Conservation (phyloP, 2,329 filamentous ascomycete genomes). For the Penicillium hesseltinei region DNA sequence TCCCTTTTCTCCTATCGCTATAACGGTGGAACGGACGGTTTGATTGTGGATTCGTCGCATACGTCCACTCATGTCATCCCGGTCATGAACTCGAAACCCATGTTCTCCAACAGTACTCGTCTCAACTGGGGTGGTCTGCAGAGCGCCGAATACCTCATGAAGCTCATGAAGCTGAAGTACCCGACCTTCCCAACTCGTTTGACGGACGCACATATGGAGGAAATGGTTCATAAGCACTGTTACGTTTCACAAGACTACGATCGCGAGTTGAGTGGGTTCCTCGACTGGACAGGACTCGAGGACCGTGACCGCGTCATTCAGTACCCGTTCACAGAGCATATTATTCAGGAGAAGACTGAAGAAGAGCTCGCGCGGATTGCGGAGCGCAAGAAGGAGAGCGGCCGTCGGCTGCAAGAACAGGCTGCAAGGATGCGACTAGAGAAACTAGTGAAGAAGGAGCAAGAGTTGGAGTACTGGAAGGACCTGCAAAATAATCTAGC, state of each 20-base stretch:
- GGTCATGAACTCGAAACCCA: constrained; percentile 79
- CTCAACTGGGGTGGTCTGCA: constrained; percentile 95
- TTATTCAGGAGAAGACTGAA: constrained; percentile 86
- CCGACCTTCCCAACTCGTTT: constrained; percentile 83
- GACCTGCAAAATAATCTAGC: constrained; percentile 71
- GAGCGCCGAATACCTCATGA: constrained; percentile 83
- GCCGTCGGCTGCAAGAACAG: constrained; percentile 86
- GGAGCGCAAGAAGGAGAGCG: constrained; percentile 93
- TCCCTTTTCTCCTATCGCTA: constrained; percentile 93
- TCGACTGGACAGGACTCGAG: constrained; percentile 91
- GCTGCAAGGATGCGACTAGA: constrained; percentile 96
- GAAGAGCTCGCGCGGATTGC: constrained; percentile 88
- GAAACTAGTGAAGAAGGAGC: constrained; percentile 91
- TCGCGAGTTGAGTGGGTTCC: constrained; percentile 68
- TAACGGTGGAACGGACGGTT: constrained; percentile 81
- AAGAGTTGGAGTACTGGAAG: constrained; percentile 92
- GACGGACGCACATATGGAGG: constrained; percentile 80
- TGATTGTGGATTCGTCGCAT: constrained; percentile 89
- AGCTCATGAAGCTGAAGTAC: constrained; percentile 88
- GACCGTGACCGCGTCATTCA: constrained; percentile 87
- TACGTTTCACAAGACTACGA: constrained; percentile 86
- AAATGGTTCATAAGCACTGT: constrained; percentile 83
- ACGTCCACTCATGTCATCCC: constrained; percentile 95
- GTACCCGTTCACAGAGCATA: constrained; percentile 88
- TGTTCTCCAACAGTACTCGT: constrained; percentile 80